These are phyloP conservation scores for Coccomyxa subellipsoidea DNA, from an alignment of 163 green algal species.

Conservation along the genomic window DNA sequence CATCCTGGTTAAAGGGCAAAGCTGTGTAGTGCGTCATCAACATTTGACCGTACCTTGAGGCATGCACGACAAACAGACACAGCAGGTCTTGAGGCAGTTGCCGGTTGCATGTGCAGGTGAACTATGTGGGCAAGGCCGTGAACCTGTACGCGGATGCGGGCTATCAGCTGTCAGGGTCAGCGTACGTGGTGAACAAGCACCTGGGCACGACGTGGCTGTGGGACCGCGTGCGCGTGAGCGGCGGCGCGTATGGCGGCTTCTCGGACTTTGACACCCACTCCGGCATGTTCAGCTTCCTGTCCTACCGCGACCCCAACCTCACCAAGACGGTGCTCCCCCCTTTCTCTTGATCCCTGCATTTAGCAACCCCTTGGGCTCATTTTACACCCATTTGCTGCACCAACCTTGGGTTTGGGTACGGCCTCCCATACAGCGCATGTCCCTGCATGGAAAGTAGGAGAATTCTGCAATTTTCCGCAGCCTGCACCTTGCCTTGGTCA, in stretches of 20 bases:
- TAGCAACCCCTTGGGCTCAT: not conserved
- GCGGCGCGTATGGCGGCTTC: conserved; percentile 97
- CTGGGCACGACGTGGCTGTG: conserved; percentile 95
- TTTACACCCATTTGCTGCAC: no score
- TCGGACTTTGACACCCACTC: conserved; percentile 93
- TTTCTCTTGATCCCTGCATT: not conserved
- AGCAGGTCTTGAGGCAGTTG: not conserved
- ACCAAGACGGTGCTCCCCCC: conserved; percentile 61
- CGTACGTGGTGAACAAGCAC: conserved; percentile 97
- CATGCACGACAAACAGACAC: no score
- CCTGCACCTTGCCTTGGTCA: no score
- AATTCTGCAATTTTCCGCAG: no score
- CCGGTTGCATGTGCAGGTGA: conserved; percentile 72
- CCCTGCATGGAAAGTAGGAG: no score
- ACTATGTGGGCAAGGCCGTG: conserved; percentile 96
- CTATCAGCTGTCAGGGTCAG: conserved; percentile 84
- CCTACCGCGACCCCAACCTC: conserved; percentile 97
- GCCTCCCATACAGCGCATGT: no score
- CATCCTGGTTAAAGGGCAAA: not conserved
- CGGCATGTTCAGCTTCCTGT: conserved; percentile 90
- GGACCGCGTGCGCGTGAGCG: conserved; percentile 81
- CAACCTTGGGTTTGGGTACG: no score
- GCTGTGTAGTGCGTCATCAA: not conserved
- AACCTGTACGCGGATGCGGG: conserved; percentile 94
- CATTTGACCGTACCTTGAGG: no score